phyloP scores from a whole-genome alignment of 192 early-diverging fungal genomes.

The Allomyces macrogynus region DNA sequence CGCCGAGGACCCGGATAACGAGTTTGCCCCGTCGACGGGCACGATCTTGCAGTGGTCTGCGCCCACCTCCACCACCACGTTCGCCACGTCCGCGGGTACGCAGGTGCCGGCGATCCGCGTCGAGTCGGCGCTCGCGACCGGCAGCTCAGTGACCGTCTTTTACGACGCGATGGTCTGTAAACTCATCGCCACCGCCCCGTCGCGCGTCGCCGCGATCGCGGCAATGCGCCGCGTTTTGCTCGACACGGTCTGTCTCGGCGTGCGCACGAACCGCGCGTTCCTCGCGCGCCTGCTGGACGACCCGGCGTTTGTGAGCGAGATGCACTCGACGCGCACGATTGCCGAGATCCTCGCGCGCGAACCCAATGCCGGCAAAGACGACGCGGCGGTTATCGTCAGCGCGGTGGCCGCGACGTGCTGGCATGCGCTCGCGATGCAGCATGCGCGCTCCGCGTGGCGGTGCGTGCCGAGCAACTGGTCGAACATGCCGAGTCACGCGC shows the following conservation, averaged over 20 bases:
- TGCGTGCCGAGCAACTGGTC: neutral
- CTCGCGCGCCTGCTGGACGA: slow-evolving; percentile 26
- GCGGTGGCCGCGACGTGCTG: neutral
- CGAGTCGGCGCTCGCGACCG: slow-evolving; percentile 2
- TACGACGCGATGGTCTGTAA: slow-evolving; percentile 46
- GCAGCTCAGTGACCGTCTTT: slow-evolving; percentile 28
- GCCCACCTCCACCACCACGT: slow-evolving; percentile 29
- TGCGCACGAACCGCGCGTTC: slow-evolving; percentile 36
- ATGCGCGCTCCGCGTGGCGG: neutral
- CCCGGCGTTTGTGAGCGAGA: slow-evolving; percentile 21
- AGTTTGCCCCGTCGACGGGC: slow-evolving; percentile 33
- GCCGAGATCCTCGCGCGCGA: slow-evolving; percentile 1
- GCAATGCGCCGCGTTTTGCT: slow-evolving; percentile 16
- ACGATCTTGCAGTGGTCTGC: slow-evolving; percentile 22
- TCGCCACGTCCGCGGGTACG: slow-evolving; percentile 6
- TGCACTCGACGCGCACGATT: slow-evolving; percentile 27
- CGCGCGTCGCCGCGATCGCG: slow-evolving; percentile 27
- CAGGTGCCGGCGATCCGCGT: neutral
- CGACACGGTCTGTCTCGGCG: slow-evolving; percentile 26
- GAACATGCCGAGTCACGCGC: neutral
- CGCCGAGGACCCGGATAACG: slow-evolving; percentile 40
- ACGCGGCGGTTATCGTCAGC: neutral
- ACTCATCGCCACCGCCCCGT: slow-evolving; percentile 31
- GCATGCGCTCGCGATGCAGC: neutral
- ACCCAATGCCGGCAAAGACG: neutral